These are phyloP conservation scores for Inga oerstediana DNA, from an alignment of 306 rosid genomes.

Conservation along the genomic window DNA sequence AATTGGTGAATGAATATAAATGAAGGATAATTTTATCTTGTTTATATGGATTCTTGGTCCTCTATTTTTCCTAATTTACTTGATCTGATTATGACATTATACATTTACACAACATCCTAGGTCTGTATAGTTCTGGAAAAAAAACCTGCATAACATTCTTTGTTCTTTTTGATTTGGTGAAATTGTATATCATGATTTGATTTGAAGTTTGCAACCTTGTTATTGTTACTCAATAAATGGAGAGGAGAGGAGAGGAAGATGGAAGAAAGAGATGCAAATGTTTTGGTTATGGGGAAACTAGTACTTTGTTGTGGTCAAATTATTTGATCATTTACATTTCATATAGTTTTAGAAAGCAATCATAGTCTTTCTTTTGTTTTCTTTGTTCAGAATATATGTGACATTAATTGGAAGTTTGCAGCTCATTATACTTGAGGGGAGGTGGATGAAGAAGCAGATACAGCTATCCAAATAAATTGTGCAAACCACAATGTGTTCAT, in stretches of 20 bases:
- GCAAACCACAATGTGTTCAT: slow-evolving; percentile 18
- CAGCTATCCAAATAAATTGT: background rate
- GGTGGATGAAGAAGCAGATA: background rate
- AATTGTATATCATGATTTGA: background rate
- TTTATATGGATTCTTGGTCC: background rate
- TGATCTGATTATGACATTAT: background rate
- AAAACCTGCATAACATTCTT: background rate
- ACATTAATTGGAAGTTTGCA: slow-evolving; percentile 1
- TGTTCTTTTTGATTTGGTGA: background rate
- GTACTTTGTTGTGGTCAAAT: background rate
- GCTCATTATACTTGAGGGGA: background rate
- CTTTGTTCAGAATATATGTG: background rate
- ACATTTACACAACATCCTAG: background rate
- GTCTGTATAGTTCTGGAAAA: background rate
- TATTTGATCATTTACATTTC: background rate
- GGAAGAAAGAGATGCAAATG: background rate
- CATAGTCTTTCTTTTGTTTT: background rate
- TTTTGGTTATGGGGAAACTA: background rate
- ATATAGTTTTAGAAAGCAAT: background rate
- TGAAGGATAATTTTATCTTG: background rate
- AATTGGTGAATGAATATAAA: background rate
- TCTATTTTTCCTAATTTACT: background rate
- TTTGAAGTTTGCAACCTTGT: background rate
- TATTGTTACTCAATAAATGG: background rate
- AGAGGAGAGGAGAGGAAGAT: slow-evolving; percentile 4